phyloP scores from a whole-genome alignment of 2,329 filamentous ascomycete species.

The Beauveria caledonica region DNA sequence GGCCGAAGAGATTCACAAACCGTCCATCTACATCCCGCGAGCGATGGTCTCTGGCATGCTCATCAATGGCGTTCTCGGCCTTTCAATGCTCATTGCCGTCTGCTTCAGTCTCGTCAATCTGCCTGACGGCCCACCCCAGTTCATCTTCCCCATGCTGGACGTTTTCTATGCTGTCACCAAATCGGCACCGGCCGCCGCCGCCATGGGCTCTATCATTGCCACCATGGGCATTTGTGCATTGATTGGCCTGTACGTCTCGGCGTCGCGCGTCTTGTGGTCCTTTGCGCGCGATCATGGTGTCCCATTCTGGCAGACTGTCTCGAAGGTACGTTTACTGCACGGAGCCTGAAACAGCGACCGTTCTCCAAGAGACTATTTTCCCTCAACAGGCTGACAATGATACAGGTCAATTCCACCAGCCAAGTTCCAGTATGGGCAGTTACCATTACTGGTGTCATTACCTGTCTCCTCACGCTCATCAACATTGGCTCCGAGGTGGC shows the following conservation, averaged over 20 bases:
- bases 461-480: constrained; percentile 24
- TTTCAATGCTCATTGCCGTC: constrained; percentile 46
- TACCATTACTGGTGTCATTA: constrained; percentile 19
- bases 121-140: constrained; percentile 30
- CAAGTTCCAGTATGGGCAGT: constrained; percentile 23
- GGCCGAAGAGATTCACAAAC: constrained; percentile 31
- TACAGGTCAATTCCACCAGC: constrained; percentile 16
- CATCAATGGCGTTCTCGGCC: constrained; percentile 44
- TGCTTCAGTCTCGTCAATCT: constrained; percentile 40
- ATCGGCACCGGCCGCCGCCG: constrained; percentile 37
- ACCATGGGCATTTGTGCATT: constrained; percentile 41
- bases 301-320: constrained; percentile 19
- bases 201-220: constrained; percentile 42
- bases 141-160: constrained; percentile 47
- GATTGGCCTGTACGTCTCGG: constrained; percentile 47
- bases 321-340: not conserved
- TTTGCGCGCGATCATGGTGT: constrained; percentile 32
- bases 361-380: not conserved
- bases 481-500: constrained; percentile 25
- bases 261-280: constrained; percentile 49
- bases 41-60: constrained; percentile 40
- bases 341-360: not conserved
- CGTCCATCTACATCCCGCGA: constrained; percentile 40
- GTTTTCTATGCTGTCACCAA: constrained; percentile 45
- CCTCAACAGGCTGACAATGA: constrained; percentile 14